Evolutionary conservation across 768 basidiomycete genomes (phyloP), one percentile per base, ranked within the genome.

Genomic region (Strobilomyces echinocephalus): DNA sequence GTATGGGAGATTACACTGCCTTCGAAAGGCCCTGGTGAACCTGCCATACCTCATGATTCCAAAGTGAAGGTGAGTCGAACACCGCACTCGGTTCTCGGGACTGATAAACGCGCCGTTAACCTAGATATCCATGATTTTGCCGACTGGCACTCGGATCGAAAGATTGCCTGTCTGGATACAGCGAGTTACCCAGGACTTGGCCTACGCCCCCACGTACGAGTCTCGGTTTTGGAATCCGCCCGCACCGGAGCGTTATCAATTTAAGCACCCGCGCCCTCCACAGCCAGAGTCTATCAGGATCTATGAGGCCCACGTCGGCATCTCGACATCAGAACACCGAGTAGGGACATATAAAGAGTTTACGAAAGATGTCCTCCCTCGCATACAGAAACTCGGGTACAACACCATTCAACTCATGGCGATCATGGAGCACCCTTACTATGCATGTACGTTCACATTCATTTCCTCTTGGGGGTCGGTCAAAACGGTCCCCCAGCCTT

Each of bases 221-320:
- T 91, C 92, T 18, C 85, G 91, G n/a, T 97, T 99, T 73, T 99
- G 97, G 97, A 97, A 98, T 69, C 97, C 97, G 1, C 85, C 91
- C 18, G 64, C 74, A 38, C 73, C 78, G 24, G 74, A 90, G 58
- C 74, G 66, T 45, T 97, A 97, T 74, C 74, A 76, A 28, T 95
- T 95, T 75, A 95, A 92, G 68, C 77, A 97, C 67, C 54, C 79
- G 42, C 77, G 81, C 10, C 91, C 91, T 11, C 76, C 80, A 0
- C 81, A 83, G 54, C 85, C 87, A 12, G 73, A 73, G 16, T 78
- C 84, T 34, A 67, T 84, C 41, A 85, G 86, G 58, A 94, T 99
- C 54, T 99, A 99, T 65, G 97, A 99, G 67, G 97, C 95, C 0
- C 97, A 99, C 65, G 94, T 98, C 58, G 97, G 97, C 8, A 98